Conservation (phyloP, 805 yeast species). For the Monosporozyma aerobia region DNA sequence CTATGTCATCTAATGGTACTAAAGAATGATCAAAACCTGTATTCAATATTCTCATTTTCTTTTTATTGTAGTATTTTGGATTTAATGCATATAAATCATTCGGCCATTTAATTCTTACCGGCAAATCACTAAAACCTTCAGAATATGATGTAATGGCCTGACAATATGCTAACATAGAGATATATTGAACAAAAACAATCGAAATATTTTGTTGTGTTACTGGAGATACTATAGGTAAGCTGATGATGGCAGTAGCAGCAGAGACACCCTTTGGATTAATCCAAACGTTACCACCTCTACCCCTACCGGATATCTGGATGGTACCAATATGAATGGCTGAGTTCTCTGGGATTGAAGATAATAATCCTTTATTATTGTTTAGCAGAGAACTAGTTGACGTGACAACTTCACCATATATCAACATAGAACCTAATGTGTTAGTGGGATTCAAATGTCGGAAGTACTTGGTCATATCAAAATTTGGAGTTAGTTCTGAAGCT, state of each 20-base stretch:
- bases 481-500: conserved; percentile 49
- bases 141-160: conserved; percentile 59
- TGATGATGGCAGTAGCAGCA: conserved; percentile 66
- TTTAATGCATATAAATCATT: conserved; percentile 76
- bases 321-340: conserved; percentile 46
- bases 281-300: conserved; percentile 94
- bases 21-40: conserved; percentile 24
- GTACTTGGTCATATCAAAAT: conserved; percentile 56
- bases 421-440: conserved; percentile 47
- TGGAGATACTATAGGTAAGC: conserved; percentile 39
- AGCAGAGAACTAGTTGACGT: conserved; percentile 78
- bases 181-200: conserved; percentile 78
- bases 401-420: conserved; percentile 79
- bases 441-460: conserved; percentile 30
- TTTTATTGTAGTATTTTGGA: conserved; percentile 44
- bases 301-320: conserved; percentile 82
- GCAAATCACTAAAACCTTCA: conserved; percentile 62
- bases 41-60: conserved; percentile 17
- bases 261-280: conserved; percentile 87
- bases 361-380: conserved; percentile 57
- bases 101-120: conserved; percentile 90
- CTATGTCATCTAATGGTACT: conserved; percentile 41
- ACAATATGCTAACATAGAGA: conserved; percentile 73
- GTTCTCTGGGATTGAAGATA: conserved; percentile 38
- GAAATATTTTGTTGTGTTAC: conserved; percentile 39